These are phyloP conservation scores for Epicoccum nigrum DNA, from an alignment of 2,329 filamentous ascomycete genomes.

Conservation along the genomic window DNA sequence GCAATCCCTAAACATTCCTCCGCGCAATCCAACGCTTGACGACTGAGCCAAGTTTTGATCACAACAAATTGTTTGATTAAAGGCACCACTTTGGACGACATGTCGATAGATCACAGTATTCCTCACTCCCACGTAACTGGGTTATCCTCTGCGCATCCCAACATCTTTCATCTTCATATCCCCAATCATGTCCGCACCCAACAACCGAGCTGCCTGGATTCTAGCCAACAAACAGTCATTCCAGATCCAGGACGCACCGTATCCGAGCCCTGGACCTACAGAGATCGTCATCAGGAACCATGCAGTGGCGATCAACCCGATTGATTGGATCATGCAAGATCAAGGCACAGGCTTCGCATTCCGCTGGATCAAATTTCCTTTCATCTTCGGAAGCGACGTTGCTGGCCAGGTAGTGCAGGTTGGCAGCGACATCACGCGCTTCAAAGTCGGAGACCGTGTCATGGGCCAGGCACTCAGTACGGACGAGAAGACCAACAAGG, in stretches of 20 bases:
- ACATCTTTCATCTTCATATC: no score
- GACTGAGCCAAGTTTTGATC: no score
- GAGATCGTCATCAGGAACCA: slow-evolving; percentile 20
- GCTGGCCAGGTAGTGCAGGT: slow-evolving; percentile 56
- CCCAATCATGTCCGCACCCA: no score
- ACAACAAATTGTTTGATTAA: no score
- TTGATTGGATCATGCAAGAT: slow-evolving; percentile 2
- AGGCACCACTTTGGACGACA: no score
- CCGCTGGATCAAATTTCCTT: slow-evolving; percentile 30
- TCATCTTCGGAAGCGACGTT: slow-evolving; percentile 51
- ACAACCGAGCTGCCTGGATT: no score
- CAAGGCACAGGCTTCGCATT: slow-evolving; percentile 10
- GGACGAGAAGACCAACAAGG: neutral
- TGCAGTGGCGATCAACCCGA: slow-evolving; percentile 20
- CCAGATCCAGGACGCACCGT: slow-evolving; percentile 12
- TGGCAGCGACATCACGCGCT: slow-evolving; percentile 59
- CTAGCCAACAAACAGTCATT: no score
- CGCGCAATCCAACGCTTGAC: neutral
- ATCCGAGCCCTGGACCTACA: slow-evolving; percentile 1
- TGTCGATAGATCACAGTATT: no score
- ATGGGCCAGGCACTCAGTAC: neutral
- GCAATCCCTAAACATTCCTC: neutral
- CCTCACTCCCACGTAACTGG: no score
- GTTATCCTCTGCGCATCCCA: no score
- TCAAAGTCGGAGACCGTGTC: slow-evolving; percentile 59